Base-by-base conservation (phyloP, 306 rosid species). In the Sicyos edulis region DNA sequence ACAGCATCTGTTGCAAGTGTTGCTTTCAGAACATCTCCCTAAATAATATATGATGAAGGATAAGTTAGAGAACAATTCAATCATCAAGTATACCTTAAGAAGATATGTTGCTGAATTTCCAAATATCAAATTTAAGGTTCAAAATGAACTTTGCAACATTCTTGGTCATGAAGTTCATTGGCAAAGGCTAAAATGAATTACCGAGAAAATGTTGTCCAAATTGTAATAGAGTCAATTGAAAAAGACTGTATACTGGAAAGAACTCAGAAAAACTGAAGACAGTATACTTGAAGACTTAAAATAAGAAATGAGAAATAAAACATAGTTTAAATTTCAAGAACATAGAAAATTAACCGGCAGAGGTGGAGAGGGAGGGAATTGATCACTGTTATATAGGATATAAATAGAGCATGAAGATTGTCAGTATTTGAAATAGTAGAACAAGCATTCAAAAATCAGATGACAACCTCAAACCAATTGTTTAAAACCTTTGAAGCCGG, bases 1-100 rank as follows among this genome's bases (percentile, higher is more conserved):
- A 88, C 89, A 68, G 99, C 97, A 87, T 93, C 96, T 32, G 88
- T 87, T 73, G 87, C 99, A 26, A 93, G 96, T 62, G 97, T 87
- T 79, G 95, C 99, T 86, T 93, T 93, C 81, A 90, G 85, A 77
- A 89, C 92, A 79, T 91, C 96, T 54, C 79, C 2, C 99, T 93
- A 87, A 73, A 82, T 73, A 82, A 75, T 75, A 50, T 49, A 54
- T 24, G 57, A 73, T 44, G 20, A 12, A 45, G 19, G 10, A 67
- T 67, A 17, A 45, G 72, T 17, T n/a, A 67, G 82, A 76, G 52
- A 54, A 70, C 47, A 75, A 58, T 65, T 54, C 8, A 22, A 29
- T 10, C 21, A 69, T 69, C 73, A 52, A 22, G 3, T 29, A 13
- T 20, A 47, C 5, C 40, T n/a, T 21, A 49, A 68, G 56, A 62